Evolutionary conservation across 352 stramenopile species (phyloP).

Genomic region (Elongisporangium prolatum): DNA sequence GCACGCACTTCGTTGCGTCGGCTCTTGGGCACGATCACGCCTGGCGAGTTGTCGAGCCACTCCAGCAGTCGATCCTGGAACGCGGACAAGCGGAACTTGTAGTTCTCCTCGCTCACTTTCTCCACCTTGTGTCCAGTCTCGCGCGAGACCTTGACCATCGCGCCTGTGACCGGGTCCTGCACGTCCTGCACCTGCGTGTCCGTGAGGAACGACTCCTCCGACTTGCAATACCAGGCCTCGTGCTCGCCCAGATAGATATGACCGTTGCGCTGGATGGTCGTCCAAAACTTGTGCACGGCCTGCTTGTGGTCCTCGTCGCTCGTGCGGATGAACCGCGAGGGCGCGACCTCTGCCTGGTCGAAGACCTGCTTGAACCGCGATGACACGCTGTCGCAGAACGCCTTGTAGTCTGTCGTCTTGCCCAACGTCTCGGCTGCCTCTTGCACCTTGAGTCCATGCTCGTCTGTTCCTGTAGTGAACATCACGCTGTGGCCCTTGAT

Average conservation of each 20-base stretch:
- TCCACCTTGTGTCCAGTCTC: conserved; percentile 90
- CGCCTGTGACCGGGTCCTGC: conserved; percentile 24
- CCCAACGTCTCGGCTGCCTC: conserved; percentile 87
- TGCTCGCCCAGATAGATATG: conserved; percentile 98
- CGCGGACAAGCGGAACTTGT: conserved; percentile 97
- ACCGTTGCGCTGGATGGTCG: conserved; percentile 83
- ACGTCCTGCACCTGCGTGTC: conserved; percentile 94
- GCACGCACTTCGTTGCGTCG: conserved; percentile 90
- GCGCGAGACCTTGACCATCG: conserved; percentile 71
- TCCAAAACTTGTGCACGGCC: conserved; percentile 92
- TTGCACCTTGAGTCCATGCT: conserved; percentile 97
- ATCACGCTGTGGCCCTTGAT: conserved; percentile 59
- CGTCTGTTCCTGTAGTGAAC: conserved; percentile 98
- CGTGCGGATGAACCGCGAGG: conserved; percentile 97
- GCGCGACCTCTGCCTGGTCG: conserved; percentile 85
- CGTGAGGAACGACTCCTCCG: conserved; percentile 98
- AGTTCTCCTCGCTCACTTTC: conserved; percentile 97
- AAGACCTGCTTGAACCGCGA: conserved; percentile 90
- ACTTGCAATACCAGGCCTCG: conserved; percentile 98
- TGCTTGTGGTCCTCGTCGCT: conserved; percentile 92
- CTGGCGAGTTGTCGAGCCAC: conserved; percentile 79
- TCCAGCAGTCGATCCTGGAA: conserved; percentile 92
- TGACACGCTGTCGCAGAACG: conserved; percentile 92
- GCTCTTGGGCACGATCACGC: conserved; percentile 90
- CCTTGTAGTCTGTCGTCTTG: conserved; percentile 65